These are phyloP conservation scores for Candida dajiaensis DNA, from an alignment of 805 yeast species.

Conservation along the genomic window DNA sequence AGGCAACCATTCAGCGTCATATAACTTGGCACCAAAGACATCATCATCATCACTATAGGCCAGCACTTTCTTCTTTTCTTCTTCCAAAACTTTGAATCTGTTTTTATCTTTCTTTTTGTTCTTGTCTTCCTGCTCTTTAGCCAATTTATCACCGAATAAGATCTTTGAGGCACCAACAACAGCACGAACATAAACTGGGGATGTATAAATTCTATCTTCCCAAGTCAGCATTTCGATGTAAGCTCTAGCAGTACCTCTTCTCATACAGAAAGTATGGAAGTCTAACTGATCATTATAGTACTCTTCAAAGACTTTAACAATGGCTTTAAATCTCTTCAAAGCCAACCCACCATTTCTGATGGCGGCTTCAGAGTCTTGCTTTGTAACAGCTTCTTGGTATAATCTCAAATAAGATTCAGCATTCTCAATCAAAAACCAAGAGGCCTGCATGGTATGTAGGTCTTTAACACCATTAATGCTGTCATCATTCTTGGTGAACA, in stretches of 20 bases:
- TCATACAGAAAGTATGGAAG: constrained; percentile 87
- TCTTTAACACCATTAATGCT: constrained; percentile 81
- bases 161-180: constrained; percentile 56
- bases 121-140: constrained; percentile 13
- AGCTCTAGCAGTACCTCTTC: constrained; percentile 85
- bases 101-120: constrained; percentile 51
- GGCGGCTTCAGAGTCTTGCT: constrained; percentile 29
- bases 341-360: constrained; percentile 62
- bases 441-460: constrained; percentile 83
- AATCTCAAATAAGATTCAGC: constrained; percentile 76
- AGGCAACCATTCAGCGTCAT: constrained; percentile 34
- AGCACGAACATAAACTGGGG: constrained; percentile 70
- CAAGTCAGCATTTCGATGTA: constrained; percentile 72
- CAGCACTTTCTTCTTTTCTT: constrained; percentile 37
- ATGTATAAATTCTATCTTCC: constrained; percentile 70
- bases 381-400: constrained; percentile 40
- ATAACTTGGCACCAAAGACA: constrained; percentile 47
- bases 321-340: constrained; percentile 66
- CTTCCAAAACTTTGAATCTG: constrained; percentile 47
- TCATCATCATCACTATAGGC: constrained; percentile 47
- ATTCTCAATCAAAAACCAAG: constrained; percentile 80
- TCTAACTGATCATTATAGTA: constrained; percentile 85
- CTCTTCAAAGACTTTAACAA: constrained; percentile 61
- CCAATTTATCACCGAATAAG: constrained; percentile 25
- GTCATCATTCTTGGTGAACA: constrained; percentile 84